Percentiles rank a stretch among this genome's conserved stretches.
phyloP scores from a whole-genome alignment of 2,329 filamentous ascomycete species.

The Talaromyces sp. region DNA sequence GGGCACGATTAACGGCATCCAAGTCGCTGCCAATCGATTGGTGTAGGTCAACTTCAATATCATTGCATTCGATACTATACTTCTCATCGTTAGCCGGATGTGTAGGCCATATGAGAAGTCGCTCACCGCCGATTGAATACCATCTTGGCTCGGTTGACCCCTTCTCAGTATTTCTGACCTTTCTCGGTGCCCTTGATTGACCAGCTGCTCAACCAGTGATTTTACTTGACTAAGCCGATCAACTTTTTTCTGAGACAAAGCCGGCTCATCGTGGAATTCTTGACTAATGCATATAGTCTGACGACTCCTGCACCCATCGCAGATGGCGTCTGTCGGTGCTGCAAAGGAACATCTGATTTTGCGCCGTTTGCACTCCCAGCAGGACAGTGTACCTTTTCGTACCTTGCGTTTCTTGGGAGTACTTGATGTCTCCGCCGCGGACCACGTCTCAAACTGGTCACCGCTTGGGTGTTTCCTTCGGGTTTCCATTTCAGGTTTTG shows the following conservation, averaged over 20 bases:
- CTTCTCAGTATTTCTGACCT: neutral
- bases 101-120: neutral
- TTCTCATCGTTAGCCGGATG: neutral
- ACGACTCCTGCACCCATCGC: conserved; percentile 21
- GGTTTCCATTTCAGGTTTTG: neutral
- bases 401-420: conserved; percentile 15
- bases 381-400: conserved; percentile 17
- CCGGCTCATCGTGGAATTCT: conserved; percentile 41
- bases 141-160: neutral
- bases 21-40: neutral
- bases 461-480: neutral
- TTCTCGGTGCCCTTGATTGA: neutral
- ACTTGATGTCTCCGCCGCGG: neutral
- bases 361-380: conserved; percentile 16
- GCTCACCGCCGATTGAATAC: neutral
- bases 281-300: conserved; percentile 45
- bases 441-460: neutral
- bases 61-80: neutral
- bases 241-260: neutral
- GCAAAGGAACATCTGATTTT: conserved; percentile 12
- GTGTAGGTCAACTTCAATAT: neutral
- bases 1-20: neutral
- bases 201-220: conserved; percentile 3
- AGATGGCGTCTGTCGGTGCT: conserved; percentile 11
- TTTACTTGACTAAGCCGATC: conserved; percentile 7